phyloP scores from a whole-genome alignment of 352 stramenopile genomes.

The Phytophthora pseudosyringae region DNA sequence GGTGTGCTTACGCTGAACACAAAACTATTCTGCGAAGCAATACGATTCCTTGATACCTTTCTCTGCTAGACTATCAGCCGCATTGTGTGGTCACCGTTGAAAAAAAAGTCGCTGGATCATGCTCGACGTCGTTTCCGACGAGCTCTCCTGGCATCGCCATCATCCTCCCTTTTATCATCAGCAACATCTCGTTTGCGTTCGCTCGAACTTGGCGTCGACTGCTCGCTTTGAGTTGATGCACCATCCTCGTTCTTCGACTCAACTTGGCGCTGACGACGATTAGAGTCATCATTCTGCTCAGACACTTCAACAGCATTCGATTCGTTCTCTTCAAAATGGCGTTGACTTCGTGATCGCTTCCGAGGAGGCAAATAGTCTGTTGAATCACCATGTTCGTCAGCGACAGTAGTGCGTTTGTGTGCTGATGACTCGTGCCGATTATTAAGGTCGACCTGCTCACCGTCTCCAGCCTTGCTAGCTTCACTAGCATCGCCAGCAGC shows the following conservation, averaged over 20 bases:
- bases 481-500: constrained; percentile 19
- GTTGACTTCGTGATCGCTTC: constrained; percentile 24
- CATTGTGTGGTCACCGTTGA: neutral
- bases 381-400: constrained; percentile 8
- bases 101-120: constrained; percentile 15
- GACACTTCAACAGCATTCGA: constrained; percentile 3
- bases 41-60: constrained; percentile 25
- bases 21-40: constrained; percentile 24
- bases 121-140: constrained; percentile 36
- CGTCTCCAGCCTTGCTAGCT: neutral
- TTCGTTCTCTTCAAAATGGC: constrained; percentile 10
- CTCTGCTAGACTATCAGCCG: constrained; percentile 1
- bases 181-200: constrained; percentile 2
- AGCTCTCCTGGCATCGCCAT: constrained; percentile 41
- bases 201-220: constrained; percentile 1
- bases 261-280: constrained; percentile 15
- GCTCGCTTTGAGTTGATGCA: constrained; percentile 2
- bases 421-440: constrained; percentile 18
- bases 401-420: constrained; percentile 18
- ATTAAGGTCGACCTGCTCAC: constrained; percentile 25
- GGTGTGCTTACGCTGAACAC: constrained; percentile 6
- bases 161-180: constrained; percentile 11
- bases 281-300: neutral
- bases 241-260: constrained; percentile 21
- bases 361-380: constrained; percentile 4